These are phyloP conservation scores for Saccharomycopsis synnaedendra DNA, from an alignment of 805 yeast species.

Conservation along the genomic window DNA sequence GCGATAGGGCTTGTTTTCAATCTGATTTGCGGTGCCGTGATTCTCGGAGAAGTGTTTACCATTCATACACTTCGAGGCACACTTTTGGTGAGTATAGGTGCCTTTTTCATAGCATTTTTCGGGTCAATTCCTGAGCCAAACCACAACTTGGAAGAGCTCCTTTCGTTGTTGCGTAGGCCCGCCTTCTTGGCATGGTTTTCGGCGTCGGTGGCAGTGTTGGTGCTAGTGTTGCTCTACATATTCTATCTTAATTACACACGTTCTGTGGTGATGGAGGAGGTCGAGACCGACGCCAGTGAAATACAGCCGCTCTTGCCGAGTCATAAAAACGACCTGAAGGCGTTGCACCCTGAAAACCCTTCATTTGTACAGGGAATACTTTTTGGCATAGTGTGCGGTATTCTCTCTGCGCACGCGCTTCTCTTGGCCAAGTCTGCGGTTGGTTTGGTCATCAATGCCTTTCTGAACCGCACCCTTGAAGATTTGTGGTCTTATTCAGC, in stretches of 20 bases:
- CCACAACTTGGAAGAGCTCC: constrained; percentile 36
- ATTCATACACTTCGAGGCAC: constrained; percentile 51
- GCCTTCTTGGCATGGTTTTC: constrained; percentile 50
- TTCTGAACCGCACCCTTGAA: constrained; percentile 23
- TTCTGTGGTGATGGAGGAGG: not conserved
- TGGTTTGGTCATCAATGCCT: constrained; percentile 46
- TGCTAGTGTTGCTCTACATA: constrained; percentile 6
- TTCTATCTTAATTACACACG: constrained; percentile 1
- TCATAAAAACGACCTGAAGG: not conserved
- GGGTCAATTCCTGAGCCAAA: constrained; percentile 50
- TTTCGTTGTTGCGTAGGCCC: constrained; percentile 28
- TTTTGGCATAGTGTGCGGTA: constrained; percentile 63
- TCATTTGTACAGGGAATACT: constrained; percentile 41
- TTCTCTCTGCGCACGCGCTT: constrained; percentile 75
- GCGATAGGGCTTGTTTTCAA: constrained; percentile 85
- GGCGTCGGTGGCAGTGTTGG: constrained; percentile 10
- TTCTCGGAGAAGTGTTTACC: constrained; percentile 62
- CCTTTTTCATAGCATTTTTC: constrained; percentile 63
- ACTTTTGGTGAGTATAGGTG: constrained; percentile 56
- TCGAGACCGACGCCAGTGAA: not conserved
- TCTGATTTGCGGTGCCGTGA: constrained; percentile 54
- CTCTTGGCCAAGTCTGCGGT: constrained; percentile 78
- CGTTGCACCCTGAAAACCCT: constrained; percentile 7
- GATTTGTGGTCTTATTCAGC: constrained; percentile 31
- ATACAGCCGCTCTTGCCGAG: not conserved